Conservation (phyloP, 2,329 filamentous ascomycete genomes). For the Endocalyx cinctus region DNA sequence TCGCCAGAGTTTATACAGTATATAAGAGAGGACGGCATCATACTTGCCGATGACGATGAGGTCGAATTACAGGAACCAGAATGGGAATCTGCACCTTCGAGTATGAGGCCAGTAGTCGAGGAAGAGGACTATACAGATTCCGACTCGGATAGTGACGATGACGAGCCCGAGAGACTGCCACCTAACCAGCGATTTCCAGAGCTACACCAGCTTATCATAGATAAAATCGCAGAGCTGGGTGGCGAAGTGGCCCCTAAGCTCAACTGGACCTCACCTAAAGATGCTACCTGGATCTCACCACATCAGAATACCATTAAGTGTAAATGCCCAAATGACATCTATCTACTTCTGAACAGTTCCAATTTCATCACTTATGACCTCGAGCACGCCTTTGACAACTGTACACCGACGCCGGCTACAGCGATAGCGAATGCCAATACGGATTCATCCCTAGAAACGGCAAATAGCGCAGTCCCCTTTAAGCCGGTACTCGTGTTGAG, state of each 20-base stretch:
- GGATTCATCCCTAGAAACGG: slow-evolving; percentile 32
- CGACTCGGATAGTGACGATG: slow-evolving; percentile 47
- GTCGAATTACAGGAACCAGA: slow-evolving; percentile 54
- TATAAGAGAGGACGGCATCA: slow-evolving; percentile 86
- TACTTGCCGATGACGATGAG: slow-evolving; percentile 68
- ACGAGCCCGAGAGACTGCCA: slow-evolving; percentile 36
- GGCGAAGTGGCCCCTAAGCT: slow-evolving; percentile 88
- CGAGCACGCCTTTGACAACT: slow-evolving; percentile 86
- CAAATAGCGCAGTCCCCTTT: slow-evolving; percentile 42
- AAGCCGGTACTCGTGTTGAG: slow-evolving; percentile 79
- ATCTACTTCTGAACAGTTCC: slow-evolving; percentile 88
- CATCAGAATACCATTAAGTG: slow-evolving; percentile 89
- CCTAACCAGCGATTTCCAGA: slow-evolving; percentile 61
- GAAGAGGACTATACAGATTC: slow-evolving; percentile 42
- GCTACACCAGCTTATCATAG: slow-evolving; percentile 71
- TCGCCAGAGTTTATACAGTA: slow-evolving; percentile 74
- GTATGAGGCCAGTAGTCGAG: slow-evolving; percentile 30
- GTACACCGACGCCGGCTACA: slow-evolving; percentile 39
- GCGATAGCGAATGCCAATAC: too few species aligned
- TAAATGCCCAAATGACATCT: slow-evolving; percentile 82
- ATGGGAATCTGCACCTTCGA: slow-evolving; percentile 41
- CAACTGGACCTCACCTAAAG: slow-evolving; percentile 96
- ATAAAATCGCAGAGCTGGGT: slow-evolving; percentile 74
- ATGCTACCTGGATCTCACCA: slow-evolving; percentile 86
- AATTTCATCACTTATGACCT: slow-evolving; percentile 94